A percentile compares a stretch with the other conserved stretches of the same genome.
Evolutionary conservation across 2,329 filamentous ascomycete species (phyloP).

Genomic region (Venturiaceae sp.): DNA sequence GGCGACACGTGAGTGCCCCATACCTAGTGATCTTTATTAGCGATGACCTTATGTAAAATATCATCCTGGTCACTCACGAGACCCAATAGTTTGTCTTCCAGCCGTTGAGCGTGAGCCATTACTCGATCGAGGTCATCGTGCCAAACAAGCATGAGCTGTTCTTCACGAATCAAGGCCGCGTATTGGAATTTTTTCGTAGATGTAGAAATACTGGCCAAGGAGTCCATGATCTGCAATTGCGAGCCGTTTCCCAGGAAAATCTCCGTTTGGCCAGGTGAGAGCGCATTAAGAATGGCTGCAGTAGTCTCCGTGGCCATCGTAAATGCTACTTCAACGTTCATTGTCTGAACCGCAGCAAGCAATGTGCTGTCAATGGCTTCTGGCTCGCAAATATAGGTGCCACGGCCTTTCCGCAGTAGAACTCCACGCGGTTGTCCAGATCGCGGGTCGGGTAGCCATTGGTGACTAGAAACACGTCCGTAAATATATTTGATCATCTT

Average conservation of each 20-base stretch:
- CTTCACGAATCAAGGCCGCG: constrained; percentile 30
- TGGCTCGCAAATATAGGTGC: constrained; percentile 33
- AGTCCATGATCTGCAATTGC: constrained; percentile 36
- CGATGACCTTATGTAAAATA: too few species aligned
- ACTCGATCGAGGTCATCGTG: constrained; percentile 33
- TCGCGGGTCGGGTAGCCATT: too few species aligned
- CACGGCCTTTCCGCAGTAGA: constrained; percentile 10
- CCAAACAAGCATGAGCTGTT: constrained; percentile 33
- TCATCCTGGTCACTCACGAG: constrained; percentile 1
- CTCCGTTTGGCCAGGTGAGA: constrained; percentile 32
- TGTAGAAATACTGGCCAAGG: constrained; percentile 25
- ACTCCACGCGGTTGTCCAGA: neutral
- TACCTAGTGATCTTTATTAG: neutral
- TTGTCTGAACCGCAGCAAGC: constrained; percentile 31
- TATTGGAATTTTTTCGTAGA: constrained; percentile 27
- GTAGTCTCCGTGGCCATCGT: constrained; percentile 41
- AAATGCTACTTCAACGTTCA: constrained; percentile 37
- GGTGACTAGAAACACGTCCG: neutral
- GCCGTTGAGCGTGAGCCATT: constrained; percentile 24
- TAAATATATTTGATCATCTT: constrained; percentile 7
- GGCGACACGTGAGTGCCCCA: neutral
- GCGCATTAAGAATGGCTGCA: constrained; percentile 31
- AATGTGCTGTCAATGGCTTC: constrained; percentile 27
- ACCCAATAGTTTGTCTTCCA: constrained; percentile 11
- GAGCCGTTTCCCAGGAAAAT: constrained; percentile 27